Conservation (phyloP, 768 basidiomycete species). For the Mycena albidolilacea region DNA sequence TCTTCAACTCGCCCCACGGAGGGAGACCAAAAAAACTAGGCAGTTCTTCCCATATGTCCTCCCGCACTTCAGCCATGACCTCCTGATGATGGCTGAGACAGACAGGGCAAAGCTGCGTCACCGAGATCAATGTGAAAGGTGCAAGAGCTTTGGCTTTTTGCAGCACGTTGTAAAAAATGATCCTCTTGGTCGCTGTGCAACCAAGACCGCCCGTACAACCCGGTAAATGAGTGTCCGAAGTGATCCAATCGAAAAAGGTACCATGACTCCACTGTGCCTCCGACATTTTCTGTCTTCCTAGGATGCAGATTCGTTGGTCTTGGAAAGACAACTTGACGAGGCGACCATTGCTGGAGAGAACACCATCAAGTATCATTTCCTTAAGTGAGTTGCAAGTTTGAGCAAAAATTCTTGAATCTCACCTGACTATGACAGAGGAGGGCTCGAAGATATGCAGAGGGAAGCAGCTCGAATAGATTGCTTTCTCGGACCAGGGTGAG, state of each 20-base stretch:
- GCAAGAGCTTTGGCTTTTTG: too few species aligned
- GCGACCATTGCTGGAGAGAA: neutral
- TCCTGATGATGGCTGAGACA: neutral
- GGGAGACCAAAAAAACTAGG: neutral
- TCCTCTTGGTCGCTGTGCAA: too few species aligned
- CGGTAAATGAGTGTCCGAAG: too few species aligned
- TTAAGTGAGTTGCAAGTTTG: too few species aligned
- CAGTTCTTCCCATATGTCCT: neutral
- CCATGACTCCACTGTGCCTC: too few species aligned
- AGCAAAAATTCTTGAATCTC: too few species aligned
- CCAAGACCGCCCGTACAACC: too few species aligned
- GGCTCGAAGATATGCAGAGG: slow-evolving; percentile 15
- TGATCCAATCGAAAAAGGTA: too few species aligned
- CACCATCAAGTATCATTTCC: neutral
- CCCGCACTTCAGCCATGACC: neutral
- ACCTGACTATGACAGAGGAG: neutral
- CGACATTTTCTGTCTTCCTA: neutral
- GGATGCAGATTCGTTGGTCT: slow-evolving; percentile 4
- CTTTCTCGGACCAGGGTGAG: slow-evolving; percentile 12
- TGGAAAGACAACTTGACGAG: neutral
- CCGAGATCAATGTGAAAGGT: too few species aligned
- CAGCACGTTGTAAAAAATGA: too few species aligned
- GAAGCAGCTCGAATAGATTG: neutral
- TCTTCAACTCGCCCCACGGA: slow-evolving; percentile 3
- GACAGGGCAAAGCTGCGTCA: neutral